These are phyloP conservation scores for Panicum virgatum DNA, from an alignment of 202 grass and related monocot species.

Conservation along the genomic window DNA sequence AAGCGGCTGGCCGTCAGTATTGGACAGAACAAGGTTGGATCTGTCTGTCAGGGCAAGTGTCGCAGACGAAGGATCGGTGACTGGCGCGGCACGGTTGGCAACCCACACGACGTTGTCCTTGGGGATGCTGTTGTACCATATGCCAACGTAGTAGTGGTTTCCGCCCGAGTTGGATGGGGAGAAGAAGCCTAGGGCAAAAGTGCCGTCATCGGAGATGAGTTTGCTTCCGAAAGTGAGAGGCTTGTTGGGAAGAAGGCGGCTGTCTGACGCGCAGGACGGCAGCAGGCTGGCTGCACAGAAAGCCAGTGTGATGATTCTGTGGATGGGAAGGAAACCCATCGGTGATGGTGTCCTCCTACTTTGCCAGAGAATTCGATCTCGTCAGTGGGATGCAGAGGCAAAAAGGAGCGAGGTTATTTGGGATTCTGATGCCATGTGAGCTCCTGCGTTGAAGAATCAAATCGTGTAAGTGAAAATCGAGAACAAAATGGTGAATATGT, in stretches of 20 bases:
- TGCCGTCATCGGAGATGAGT: neutral
- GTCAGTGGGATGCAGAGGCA: neutral
- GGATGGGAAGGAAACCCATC: neutral
- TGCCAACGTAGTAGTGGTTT: neutral
- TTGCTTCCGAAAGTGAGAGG: neutral
- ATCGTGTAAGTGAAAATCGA: neutral
- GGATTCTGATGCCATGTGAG: neutral
- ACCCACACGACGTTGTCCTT: slow-evolving; percentile 16
- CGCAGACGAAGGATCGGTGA: neutral
- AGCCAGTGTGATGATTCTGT: neutral
- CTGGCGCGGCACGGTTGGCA: neutral
- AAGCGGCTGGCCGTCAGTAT: neutral
- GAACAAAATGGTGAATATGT: neutral
- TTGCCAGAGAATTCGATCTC: neutral
- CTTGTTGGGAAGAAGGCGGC: neutral
- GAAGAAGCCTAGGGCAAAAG: slow-evolving; percentile 10
- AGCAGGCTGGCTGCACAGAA: neutral
- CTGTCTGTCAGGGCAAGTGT: neutral
- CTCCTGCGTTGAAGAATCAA: neutral
- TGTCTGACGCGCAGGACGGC: neutral
- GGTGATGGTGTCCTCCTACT: neutral
- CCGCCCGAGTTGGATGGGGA: neutral
- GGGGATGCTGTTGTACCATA: neutral
- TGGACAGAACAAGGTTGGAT: neutral
- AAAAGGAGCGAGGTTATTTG: neutral